phyloP scores from a whole-genome alignment of 257 asterid genomes.

The Mitragyna speciosa region DNA sequence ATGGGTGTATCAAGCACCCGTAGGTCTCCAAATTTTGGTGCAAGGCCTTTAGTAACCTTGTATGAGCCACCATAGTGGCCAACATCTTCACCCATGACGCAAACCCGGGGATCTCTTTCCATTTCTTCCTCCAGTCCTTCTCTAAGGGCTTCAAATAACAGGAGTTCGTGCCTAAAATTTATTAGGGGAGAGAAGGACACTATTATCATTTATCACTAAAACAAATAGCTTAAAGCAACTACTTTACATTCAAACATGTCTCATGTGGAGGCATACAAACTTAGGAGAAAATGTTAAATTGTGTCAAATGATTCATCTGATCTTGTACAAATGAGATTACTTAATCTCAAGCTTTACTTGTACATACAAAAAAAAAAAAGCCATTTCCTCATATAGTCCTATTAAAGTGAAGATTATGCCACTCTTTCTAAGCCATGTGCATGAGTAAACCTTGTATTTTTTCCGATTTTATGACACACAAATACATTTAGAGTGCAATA shows the following conservation, averaged over 20 bases:
- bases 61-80: constrained; percentile 63
- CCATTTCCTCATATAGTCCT: too few species aligned
- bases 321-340: background rate
- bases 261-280: background rate
- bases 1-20: constrained; percentile 59
- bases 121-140: constrained; percentile 61
- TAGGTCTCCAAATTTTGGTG: constrained; percentile 48
- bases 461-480: too few species aligned
- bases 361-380: too few species aligned
- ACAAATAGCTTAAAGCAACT: background rate
- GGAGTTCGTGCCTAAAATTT: constrained; percentile 40
- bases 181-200: background rate
- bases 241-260: background rate
- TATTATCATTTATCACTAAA: background rate
- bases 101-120: constrained; percentile 55
- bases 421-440: too few species aligned
- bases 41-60: constrained; percentile 48
- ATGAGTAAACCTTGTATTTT: too few species aligned
- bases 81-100: constrained; percentile 55
- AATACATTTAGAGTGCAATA: too few species aligned
- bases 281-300: background rate
- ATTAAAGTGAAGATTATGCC: too few species aligned
- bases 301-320: background rate
- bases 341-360: background rate
- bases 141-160: constrained; percentile 55